These are phyloP conservation scores for Fusarium musae DNA, from an alignment of 2,329 filamentous ascomycete genomes.

Conservation along the genomic window DNA sequence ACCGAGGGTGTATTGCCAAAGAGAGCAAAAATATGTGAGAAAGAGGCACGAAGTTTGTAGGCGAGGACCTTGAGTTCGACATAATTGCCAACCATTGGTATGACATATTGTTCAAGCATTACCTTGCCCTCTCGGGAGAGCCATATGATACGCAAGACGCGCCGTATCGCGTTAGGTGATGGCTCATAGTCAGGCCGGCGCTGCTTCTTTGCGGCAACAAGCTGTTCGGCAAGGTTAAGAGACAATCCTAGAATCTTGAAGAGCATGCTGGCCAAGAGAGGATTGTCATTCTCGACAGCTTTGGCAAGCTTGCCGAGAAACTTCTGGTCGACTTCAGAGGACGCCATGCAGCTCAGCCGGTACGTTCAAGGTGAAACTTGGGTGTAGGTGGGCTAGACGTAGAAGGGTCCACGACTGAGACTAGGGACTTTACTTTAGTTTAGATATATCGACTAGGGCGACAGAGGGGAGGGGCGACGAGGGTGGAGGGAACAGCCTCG, in stretches of 20 bases:
- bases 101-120: constrained; percentile 86
- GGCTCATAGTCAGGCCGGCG: constrained; percentile 83
- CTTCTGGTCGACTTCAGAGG: constrained; percentile 97
- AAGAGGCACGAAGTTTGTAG: constrained; percentile 91
- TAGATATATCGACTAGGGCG: constrained; percentile 35
- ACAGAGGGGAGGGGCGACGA: constrained; percentile 33
- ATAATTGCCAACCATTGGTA: constrained; percentile 83
- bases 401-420: constrained; percentile 31
- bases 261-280: constrained; percentile 81
- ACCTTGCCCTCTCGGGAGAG: constrained; percentile 90
- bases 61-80: constrained; percentile 88
- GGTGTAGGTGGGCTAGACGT: constrained; percentile 28
- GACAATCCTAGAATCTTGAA: constrained; percentile 94
- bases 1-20: constrained; percentile 92
- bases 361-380: constrained; percentile 12
- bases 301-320: constrained; percentile 91
- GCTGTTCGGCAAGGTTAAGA: constrained; percentile 84
- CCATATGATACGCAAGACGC: constrained; percentile 93
- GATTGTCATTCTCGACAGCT: constrained; percentile 79
- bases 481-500: constrained; percentile 39
- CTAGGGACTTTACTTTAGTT: constrained; percentile 38
- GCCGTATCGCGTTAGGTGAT: constrained; percentile 80
- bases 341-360: constrained; percentile 75
- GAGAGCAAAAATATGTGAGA: constrained; percentile 95
- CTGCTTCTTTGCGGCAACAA: constrained; percentile 84